Conservation (phyloP, 768 basidiomycete genomes). For the Termitomyces titanicus region DNA sequence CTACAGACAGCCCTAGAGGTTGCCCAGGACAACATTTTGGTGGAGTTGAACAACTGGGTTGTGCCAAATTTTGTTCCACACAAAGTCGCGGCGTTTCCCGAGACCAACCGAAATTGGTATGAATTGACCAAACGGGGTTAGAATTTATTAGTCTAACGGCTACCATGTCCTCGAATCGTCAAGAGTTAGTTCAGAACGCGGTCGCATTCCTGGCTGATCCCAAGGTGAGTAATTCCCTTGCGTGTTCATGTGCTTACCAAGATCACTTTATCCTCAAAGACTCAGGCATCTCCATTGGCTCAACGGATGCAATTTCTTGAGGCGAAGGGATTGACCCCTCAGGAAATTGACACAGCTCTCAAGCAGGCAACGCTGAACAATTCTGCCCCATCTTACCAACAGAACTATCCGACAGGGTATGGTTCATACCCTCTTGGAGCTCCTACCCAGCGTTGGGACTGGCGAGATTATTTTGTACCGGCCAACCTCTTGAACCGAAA, state of each 20-base stretch:
- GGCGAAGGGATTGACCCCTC: slow-evolving; percentile 80
- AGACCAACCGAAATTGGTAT: slow-evolving; percentile 14
- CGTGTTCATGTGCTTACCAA: slow-evolving; percentile 4
- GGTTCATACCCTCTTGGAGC: slow-evolving; percentile 37
- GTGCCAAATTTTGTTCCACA: slow-evolving; percentile 16
- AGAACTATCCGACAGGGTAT: slow-evolving; percentile 41
- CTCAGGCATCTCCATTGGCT: slow-evolving; percentile 71
- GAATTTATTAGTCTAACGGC: no score
- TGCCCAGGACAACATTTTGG: slow-evolving; percentile 49
- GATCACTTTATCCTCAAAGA: slow-evolving; percentile 34
- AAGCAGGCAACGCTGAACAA: slow-evolving; percentile 46
- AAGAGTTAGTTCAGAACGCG: slow-evolving; percentile 77
- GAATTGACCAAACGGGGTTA: slow-evolving; percentile 14
- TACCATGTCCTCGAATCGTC: slow-evolving; percentile 45
- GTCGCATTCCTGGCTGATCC: slow-evolving; percentile 84
- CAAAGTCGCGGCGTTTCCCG: slow-evolving; percentile 20
- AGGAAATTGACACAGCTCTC: slow-evolving; percentile 86
- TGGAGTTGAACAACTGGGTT: slow-evolving; percentile 11
- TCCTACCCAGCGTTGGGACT: slow-evolving; percentile 65
- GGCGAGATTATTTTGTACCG: slow-evolving; percentile 95
- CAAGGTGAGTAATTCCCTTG: slow-evolving; percentile 42
- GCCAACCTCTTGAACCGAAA: slow-evolving; percentile 2
- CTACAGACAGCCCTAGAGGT: slow-evolving; percentile 47
- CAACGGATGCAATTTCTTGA: slow-evolving; percentile 94
- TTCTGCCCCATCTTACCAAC: slow-evolving; percentile 16